Conservation (phyloP, 768 basidiomycete genomes). For the Psilocybe tampanensis region DNA sequence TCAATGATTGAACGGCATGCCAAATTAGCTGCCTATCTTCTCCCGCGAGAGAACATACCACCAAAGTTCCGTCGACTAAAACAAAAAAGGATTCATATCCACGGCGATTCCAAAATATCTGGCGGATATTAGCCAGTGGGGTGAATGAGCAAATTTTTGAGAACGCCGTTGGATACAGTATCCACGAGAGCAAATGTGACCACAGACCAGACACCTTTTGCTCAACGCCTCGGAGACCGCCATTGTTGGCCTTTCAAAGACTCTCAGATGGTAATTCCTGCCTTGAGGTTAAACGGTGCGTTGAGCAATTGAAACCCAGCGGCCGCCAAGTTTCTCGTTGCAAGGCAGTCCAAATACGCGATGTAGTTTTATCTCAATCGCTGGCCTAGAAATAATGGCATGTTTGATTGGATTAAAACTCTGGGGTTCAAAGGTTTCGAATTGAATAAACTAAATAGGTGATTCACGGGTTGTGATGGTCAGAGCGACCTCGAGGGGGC, state of each 20-base stretch:
- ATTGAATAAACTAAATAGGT: conserved; percentile 1
- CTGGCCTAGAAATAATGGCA: background rate
- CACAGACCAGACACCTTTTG: background rate
- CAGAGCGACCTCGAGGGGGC: conserved; percentile 2
- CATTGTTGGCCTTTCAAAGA: background rate
- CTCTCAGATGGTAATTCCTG: background rate
- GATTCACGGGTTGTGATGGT: background rate
- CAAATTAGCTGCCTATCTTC: background rate
- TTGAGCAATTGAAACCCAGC: background rate
- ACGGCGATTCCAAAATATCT: background rate
- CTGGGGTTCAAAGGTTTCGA: conserved; percentile 4
- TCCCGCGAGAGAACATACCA: background rate
- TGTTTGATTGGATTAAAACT: background rate
- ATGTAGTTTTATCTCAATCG: background rate
- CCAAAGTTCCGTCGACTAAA: background rate
- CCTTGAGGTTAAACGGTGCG: background rate
- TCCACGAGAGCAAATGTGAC: background rate
- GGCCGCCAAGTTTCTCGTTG: background rate
- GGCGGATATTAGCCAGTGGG: background rate
- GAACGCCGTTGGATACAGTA: background rate
- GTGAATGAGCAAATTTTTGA: background rate
- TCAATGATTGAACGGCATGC: background rate
- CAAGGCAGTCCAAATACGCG: background rate
- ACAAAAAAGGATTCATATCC: background rate
- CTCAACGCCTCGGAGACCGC: conserved; percentile 11